phyloP scores from a whole-genome alignment of 495 filamentous ascomycete genomes.

The Penicillium macrosclerotiorum region DNA sequence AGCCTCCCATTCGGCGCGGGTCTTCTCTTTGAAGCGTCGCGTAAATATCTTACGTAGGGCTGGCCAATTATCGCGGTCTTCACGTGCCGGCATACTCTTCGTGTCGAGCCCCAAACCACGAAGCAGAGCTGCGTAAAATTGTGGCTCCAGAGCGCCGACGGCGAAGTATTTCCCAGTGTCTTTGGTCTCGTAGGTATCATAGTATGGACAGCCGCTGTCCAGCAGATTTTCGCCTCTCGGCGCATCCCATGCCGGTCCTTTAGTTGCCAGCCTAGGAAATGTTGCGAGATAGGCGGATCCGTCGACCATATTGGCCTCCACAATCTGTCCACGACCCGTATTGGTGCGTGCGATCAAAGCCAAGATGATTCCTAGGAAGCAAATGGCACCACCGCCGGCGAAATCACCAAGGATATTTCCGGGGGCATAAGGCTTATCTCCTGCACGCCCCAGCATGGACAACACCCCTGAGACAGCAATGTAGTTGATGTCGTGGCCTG shows the following conservation, averaged over 20 bases:
- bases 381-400: slow-evolving; percentile 80
- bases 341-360: slow-evolving; percentile 39
- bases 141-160: slow-evolving; percentile 85
- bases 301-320: slow-evolving; percentile 97
- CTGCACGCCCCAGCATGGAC: slow-evolving; percentile 66
- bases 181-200: slow-evolving; percentile 81
- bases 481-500: slow-evolving; percentile 98
- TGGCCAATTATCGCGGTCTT: slow-evolving; percentile 63
- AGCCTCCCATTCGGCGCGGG: slow-evolving; percentile 75
- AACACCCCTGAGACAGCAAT: slow-evolving; percentile 83
- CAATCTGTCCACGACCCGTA: slow-evolving; percentile 75
- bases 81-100: slow-evolving; percentile 49
- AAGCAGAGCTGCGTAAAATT: slow-evolving; percentile 72
- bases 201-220: slow-evolving; percentile 83
- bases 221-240: slow-evolving; percentile 73
- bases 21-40: slow-evolving; percentile 66
- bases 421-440: slow-evolving; percentile 71
- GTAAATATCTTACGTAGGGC: slow-evolving; percentile 60
- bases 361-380: slow-evolving; percentile 58
- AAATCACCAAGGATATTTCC: slow-evolving; percentile 88
- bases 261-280: slow-evolving; percentile 64
- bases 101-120: slow-evolving; percentile 58
- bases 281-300: slow-evolving; percentile 74
- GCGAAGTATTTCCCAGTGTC: slow-evolving; percentile 79
- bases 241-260: slow-evolving; percentile 55